A percentile compares a stretch with the other conserved stretches of the same genome.
These are phyloP conservation scores for Sporothrix brasiliensis DNA, from an alignment of 2,329 filamentous ascomycete genomes.

Conservation along the genomic window DNA sequence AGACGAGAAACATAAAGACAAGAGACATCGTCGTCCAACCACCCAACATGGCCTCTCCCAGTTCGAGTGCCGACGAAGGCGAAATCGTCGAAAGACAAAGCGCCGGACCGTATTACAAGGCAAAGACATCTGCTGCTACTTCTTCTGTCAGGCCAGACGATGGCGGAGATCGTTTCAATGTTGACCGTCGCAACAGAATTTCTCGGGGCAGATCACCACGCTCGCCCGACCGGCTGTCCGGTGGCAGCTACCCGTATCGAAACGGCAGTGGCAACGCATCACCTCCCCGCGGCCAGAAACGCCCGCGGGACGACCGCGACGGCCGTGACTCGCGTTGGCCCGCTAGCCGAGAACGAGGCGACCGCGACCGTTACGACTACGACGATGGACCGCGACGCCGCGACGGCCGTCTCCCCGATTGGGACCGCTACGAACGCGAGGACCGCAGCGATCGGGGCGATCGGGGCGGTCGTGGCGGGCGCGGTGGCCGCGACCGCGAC, in stretches of 20 bases:
- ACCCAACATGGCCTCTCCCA: conserved; percentile 41
- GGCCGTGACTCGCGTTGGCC: background rate
- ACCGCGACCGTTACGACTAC: conserved; percentile 57
- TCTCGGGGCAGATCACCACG: conserved; percentile 59
- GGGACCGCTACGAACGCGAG: conserved; percentile 52
- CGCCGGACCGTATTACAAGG: conserved; percentile 67
- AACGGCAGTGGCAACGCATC: conserved; percentile 36
- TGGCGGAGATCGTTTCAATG: conserved; percentile 70
- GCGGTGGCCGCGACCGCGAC: conserved; percentile 35
- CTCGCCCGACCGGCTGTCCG: conserved; percentile 50
- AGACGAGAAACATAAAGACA: background rate
- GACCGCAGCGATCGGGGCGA: conserved; percentile 41
- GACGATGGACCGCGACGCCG: conserved; percentile 54
- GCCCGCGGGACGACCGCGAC: conserved; percentile 51
- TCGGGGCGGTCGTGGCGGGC: conserved; percentile 12
- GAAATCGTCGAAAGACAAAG: conserved; percentile 75
- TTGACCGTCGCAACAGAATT: conserved; percentile 91
- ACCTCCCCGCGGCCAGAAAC: conserved; percentile 69
- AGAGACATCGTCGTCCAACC: background rate
- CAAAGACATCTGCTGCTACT: conserved; percentile 74
- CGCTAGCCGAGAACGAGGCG: no score
- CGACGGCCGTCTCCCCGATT: conserved; percentile 30
- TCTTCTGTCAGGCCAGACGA: conserved; percentile 46
- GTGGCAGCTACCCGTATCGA: conserved; percentile 49
- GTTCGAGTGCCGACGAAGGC: conserved; percentile 77